Base-by-base conservation (phyloP, 352 stramenopile genomes). In the Phytophthora chlamydospora region DNA sequence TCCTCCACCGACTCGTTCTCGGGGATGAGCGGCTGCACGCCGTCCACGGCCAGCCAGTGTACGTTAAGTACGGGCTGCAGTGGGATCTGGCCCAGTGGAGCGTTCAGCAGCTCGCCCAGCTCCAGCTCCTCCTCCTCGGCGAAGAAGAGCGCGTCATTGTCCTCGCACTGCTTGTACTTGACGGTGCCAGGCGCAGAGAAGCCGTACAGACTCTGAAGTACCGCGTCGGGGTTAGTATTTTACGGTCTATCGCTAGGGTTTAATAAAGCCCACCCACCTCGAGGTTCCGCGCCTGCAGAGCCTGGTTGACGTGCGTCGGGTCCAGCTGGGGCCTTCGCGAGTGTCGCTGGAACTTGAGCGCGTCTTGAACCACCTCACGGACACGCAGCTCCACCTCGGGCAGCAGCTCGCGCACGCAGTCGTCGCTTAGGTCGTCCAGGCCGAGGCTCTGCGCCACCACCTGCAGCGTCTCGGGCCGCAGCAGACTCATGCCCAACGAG, bases 21-120 rank as follows among this genome's bases (percentile, higher is more conserved):
- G 2, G 86, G 83, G 40, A 93, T 93, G 19, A 89, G 54, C 12
- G 86, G 83, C 73, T 93, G 86, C 36, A 95, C 80, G 34, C 86
- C 86, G 52, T 93, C 83, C 4, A 95, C 85, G 1, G 86, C 86
- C 58, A 93, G 73, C 86, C 86, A 95, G 68, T 95, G 86, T 14
- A 93, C 53, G 52, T 90, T 88, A 4, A 93, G 61, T 56, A 80
- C 67, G 2, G 84, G 86, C 19, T 89, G 77, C 36, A 92, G 74
- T 21, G 86, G 86, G 35, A 91, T 79, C 56, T 85, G 75, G 41
- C 84, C 83, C 38, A 95, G 61, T 35, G 85, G 80, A 29, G 83
- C 83, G 56, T 93, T 91, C 38, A 95, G 61, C 19, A 95, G 60
- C 59, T 95, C 84, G 8, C 31, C 47, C 11, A 93, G 58, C 21